Conservation (phyloP, 345 rosid genomes). For the Salix udensis region DNA sequence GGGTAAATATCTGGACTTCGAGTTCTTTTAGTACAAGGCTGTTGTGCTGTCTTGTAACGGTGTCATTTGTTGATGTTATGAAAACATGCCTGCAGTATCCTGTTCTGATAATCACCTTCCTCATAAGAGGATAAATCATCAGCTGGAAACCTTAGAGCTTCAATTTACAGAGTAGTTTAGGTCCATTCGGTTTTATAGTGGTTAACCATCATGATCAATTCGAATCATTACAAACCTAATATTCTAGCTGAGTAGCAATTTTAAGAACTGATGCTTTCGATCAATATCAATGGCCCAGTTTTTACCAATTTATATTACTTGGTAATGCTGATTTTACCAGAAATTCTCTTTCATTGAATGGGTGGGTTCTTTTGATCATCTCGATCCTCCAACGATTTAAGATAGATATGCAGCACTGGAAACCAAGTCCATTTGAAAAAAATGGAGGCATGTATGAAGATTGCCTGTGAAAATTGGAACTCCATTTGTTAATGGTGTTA, state of each 20-base stretch:
- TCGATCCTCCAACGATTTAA: not conserved
- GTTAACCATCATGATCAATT: not conserved
- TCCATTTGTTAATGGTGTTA: too few relatives aligned
- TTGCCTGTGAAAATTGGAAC: too few relatives aligned
- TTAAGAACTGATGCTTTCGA: not conserved
- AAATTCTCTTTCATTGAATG: not conserved
- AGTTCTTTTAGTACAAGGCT: slow-evolving; percentile 66
- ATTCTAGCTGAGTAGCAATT: not conserved
- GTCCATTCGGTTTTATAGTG: not conserved
- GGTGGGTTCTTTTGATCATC: not conserved
- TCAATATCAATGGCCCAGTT: not conserved
- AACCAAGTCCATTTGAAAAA: too few relatives aligned
- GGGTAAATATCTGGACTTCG: slow-evolving; percentile 93
- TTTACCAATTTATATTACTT: not conserved
- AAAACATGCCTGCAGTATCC: slow-evolving; percentile 6
- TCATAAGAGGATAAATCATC: not conserved
- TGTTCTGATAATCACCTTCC: slow-evolving; percentile 10
- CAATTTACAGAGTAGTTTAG: slow-evolving; percentile 7
- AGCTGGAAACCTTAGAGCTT: slow-evolving; percentile 13
- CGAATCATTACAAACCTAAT: not conserved
- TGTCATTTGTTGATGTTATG: slow-evolving; percentile 21
- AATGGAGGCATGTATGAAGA: not conserved
- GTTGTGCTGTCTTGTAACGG: slow-evolving; percentile 31
- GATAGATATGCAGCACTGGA: too few relatives aligned
- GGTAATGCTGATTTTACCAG: not conserved